Base-by-base conservation (phyloP, 148 eudicot species). In the Amaranthus palmeri region DNA sequence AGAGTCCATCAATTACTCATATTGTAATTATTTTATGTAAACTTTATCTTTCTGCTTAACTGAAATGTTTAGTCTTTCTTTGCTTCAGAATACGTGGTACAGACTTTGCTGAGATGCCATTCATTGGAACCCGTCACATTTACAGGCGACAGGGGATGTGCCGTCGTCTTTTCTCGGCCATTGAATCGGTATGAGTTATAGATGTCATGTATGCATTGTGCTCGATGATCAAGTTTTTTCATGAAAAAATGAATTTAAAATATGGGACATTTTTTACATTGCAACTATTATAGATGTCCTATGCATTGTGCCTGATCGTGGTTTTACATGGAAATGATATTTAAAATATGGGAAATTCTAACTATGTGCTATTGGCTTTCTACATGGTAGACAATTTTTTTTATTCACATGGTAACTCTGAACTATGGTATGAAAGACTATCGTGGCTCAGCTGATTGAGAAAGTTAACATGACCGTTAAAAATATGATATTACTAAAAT, bases 121-220 rank as follows among this genome's bases (percentile, higher is more conserved):
- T 85, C 76, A 96, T 96, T 76, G 99, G 97, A 82, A 90, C 96
- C 11, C 92, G 99, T 44, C 89, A 90, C 76, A 87, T 89, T 56
- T 92, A 96, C 73, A 87, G 99, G 79, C 97, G 90, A 61, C 99
- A 96, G 80, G 99, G 99, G 80, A 96, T 96, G 99, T 90, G 92
- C 71, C 89, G 96, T 14, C 97, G 91, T 53, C 93, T 96, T 66
- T 86, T 96, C 70, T 81, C 79, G 59, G 93, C 97, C 57, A 83
- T 96, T 79, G 93, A 96, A 85, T 77, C 79, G 83, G 99, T 96
- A 96, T 70, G 11, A 54, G 48, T 71, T 13, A 41, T 65, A 42
- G 18, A 14, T 51, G 10, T 15, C 58, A 44, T 54, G 40, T 61
- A 59, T 68, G 14, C n/a, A 62, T 25, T 5, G 46, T 46, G n/a